Evolutionary conservation across 331 rosid genomes (phyloP).

Genomic region (Pyracantha coccinea): DNA sequence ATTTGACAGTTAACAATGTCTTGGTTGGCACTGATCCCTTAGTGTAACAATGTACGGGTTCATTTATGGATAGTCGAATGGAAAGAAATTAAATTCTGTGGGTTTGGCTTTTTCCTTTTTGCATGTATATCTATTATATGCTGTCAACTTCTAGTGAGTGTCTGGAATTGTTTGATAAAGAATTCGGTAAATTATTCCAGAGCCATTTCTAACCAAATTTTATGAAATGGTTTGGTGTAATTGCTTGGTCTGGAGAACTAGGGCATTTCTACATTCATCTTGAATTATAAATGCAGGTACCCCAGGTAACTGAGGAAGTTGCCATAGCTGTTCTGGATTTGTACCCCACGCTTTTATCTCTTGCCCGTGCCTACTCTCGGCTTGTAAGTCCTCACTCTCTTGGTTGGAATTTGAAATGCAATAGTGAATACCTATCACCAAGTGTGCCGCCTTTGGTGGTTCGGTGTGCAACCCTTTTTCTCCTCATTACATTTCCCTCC

Average conservation of each 20-base stretch:
- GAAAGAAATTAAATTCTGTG: background rate
- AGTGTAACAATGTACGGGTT: background rate
- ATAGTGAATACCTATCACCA: background rate
- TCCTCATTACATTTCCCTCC: background rate
- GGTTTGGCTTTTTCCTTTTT: no score
- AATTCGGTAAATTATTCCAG: background rate
- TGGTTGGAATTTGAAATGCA: background rate
- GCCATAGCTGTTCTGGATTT: conserved; percentile 81
- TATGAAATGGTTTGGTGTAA: background rate
- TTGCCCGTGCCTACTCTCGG: conserved; percentile 59
- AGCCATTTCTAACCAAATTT: background rate
- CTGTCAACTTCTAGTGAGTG: background rate
- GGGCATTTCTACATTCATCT: background rate
- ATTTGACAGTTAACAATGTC: background rate
- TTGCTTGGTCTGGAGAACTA: background rate
- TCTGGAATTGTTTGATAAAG: background rate
- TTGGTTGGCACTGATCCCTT: background rate
- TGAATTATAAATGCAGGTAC: conserved; percentile 48
- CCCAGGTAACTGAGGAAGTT: conserved; percentile 91
- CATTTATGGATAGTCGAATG: background rate
- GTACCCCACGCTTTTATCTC: conserved; percentile 73
- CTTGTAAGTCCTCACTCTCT: conserved; percentile 46
- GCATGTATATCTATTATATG: no score
- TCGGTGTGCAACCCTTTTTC: background rate
- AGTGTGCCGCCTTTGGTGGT: background rate